Percentiles rank a stretch among this genome's conserved stretches.
phyloP scores from a whole-genome alignment of 176 grass and related monocot species.

The Aegilops umbellulata region DNA sequence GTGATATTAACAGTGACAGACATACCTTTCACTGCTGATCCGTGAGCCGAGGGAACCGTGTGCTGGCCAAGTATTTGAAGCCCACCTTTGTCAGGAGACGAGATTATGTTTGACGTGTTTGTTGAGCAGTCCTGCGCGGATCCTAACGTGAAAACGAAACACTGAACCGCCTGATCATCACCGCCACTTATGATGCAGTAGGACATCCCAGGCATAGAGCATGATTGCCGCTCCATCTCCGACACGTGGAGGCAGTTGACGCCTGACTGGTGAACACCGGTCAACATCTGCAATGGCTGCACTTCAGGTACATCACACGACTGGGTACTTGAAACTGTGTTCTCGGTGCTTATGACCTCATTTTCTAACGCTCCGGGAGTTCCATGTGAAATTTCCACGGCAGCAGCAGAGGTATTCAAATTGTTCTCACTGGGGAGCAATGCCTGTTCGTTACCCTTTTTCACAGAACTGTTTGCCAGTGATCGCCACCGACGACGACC shows the following conservation, averaged over 20 bases:
- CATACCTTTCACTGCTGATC: slow-evolving; percentile 94
- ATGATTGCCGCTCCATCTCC: slow-evolving; percentile 2
- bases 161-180: slow-evolving; percentile 80
- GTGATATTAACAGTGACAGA: not conserved
- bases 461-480: slow-evolving; percentile 40
- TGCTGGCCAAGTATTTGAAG: slow-evolving; percentile 48
- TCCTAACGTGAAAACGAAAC: slow-evolving; percentile 51
- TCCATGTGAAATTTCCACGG: slow-evolving; percentile 5
- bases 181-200: slow-evolving; percentile 76
- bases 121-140: slow-evolving; percentile 5
- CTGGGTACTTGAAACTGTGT: slow-evolving; percentile 16
- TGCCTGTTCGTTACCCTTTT: slow-evolving; percentile 21
- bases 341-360: not conserved
- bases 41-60: slow-evolving; percentile 58
- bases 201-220: slow-evolving; percentile 18
- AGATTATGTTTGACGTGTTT: not conserved
- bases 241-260: slow-evolving; percentile 80
- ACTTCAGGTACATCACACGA: slow-evolving; percentile 49
- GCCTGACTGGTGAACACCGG: slow-evolving; percentile 73
- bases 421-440: not conserved
- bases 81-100: not conserved
- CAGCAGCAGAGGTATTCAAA: not conserved
- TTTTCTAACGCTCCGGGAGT: not conserved
- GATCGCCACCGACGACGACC: slow-evolving; percentile 75
- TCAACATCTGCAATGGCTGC: slow-evolving; percentile 46